Evolutionary conservation across 495 filamentous ascomycete genomes (phyloP).

Genomic region (Cryomyces minteri): DNA sequence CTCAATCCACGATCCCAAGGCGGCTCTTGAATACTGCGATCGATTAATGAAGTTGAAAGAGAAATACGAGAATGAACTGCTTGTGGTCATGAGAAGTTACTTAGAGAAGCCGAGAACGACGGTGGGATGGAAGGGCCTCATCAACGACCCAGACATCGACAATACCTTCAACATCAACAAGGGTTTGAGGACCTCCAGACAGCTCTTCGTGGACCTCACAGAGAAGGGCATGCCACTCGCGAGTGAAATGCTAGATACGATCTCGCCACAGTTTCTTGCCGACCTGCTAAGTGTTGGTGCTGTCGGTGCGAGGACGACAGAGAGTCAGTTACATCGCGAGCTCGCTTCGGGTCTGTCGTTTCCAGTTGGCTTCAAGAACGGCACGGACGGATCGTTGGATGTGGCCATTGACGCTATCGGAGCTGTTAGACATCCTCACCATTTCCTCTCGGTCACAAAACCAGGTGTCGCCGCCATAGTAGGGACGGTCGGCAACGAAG

Average conservation of each 20-base stretch:
- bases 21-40: constrained; percentile 88
- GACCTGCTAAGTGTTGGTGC: constrained; percentile 85
- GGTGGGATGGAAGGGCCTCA: constrained; percentile 97
- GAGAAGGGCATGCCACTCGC: constrained; percentile 94
- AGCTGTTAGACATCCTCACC: constrained; percentile 79
- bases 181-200: constrained; percentile 67
- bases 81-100: constrained; percentile 97
- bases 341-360: constrained; percentile 86
- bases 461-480: constrained; percentile 93
- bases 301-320: constrained; percentile 87
- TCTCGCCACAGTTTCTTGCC: constrained; percentile 95
- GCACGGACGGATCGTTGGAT: constrained; percentile 78
- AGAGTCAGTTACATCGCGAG: constrained; percentile 89
- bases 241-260: constrained; percentile 96
- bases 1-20: constrained; percentile 88
- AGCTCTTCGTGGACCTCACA: constrained; percentile 91
- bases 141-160: constrained; percentile 98
- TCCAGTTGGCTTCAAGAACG: constrained; percentile 99
- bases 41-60: constrained; percentile 64
- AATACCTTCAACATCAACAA: constrained; percentile 99
- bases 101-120: constrained; percentile 98
- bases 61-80: constrained; percentile 74
- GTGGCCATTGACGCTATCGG: constrained; percentile 96
- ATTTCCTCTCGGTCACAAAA: constrained; percentile 97
- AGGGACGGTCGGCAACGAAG: constrained; percentile 87